These are phyloP conservation scores for Hypoxylon lienhwacheense DNA, from an alignment of 495 filamentous ascomycete species.

Conservation along the genomic window DNA sequence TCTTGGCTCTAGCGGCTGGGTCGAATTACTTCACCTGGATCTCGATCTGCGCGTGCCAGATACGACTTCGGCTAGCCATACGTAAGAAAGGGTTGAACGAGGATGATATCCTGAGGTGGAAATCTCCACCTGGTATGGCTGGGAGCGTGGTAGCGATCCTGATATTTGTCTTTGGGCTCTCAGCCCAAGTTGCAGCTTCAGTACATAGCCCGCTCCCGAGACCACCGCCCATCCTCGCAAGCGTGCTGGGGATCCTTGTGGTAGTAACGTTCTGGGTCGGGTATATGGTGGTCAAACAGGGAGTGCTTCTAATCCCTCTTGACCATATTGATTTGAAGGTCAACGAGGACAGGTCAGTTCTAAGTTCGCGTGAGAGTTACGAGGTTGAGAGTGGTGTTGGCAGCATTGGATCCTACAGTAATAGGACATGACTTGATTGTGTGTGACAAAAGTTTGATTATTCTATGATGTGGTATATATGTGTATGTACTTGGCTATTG, in stretches of 20 bases:
- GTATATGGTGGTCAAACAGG: conserved; percentile 20
- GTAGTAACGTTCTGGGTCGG: conserved; percentile 26
- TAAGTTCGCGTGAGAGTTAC: background rate
- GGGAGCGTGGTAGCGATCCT: conserved; percentile 29
- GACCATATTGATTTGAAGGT: conserved; percentile 27
- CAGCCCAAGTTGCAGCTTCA: conserved; percentile 29
- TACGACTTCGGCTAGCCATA: conserved; percentile 62
- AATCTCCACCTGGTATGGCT: conserved; percentile 24
- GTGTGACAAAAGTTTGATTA: too few relatives aligned
- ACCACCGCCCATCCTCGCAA: conserved; percentile 20
- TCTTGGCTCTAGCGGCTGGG: conserved; percentile 63
- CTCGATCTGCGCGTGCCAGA: conserved; percentile 65
- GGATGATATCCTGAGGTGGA: conserved; percentile 20
- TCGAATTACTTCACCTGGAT: conserved; percentile 67
- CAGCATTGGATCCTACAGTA: background rate
- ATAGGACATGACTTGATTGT: background rate
- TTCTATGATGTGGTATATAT: background rate
- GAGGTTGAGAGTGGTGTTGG: conserved; percentile 17
- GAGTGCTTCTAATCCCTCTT: conserved; percentile 20
- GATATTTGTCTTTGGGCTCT: conserved; percentile 28
- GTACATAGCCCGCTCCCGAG: conserved; percentile 19
- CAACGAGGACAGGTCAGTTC: conserved; percentile 3
- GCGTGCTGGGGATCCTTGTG: conserved; percentile 30
- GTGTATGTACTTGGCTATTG: background rate
- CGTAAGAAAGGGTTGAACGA: conserved; percentile 9